Evolutionary conservation across 345 rosid genomes (phyloP), one percentile per base, ranked within the genome.

Genomic region (Boechera divaricarpa): DNA sequence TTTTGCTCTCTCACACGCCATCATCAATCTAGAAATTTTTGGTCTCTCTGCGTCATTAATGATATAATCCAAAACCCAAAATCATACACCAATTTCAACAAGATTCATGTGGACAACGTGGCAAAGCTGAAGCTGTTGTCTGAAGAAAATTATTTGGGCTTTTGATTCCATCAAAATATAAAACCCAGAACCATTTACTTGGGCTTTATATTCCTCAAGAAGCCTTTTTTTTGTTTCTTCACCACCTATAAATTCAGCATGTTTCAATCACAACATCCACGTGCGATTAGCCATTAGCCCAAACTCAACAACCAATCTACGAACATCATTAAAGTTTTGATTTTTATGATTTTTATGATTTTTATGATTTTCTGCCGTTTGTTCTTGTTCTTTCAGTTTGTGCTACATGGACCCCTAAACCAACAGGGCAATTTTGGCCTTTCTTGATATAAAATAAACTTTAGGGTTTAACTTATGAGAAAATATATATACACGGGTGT

Each of bases 261-360:
- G 61, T 24, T 63, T 71, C 10, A 9, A 31, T 1, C 77, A 77
- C 63, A 64, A 49, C 56, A 71, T 77, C 5, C 72, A 77, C 81
- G 81, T 77, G 81, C 62, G 55, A 38, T 15, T 45, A 15, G 38
- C 32, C 21, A 69, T 44, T 10, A 52, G 41, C 71, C 26, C 35
- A 70, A 36, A 64, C 77, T 71, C 76, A 77, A 10, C 81, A 13
- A 77, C 81, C 76, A 29, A 49, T 64, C 55, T 47, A 57, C 9
- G 5, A 41, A 54, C 24, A 53, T 53, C 59, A 12, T 35, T 8
- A 24, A 55, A 10, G 15, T n/a, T 70, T 36, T 47, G 2, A 18
- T 15, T 41, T 16, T 63, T 57, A 5, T 29, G 3, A 6, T 75
- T 41, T 16, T 63, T 57, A 5, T 29, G 3, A 6, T 75, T 41